Conservation (phyloP, 345 rosid genomes). For the Psidium friedrichsthalianum region DNA sequence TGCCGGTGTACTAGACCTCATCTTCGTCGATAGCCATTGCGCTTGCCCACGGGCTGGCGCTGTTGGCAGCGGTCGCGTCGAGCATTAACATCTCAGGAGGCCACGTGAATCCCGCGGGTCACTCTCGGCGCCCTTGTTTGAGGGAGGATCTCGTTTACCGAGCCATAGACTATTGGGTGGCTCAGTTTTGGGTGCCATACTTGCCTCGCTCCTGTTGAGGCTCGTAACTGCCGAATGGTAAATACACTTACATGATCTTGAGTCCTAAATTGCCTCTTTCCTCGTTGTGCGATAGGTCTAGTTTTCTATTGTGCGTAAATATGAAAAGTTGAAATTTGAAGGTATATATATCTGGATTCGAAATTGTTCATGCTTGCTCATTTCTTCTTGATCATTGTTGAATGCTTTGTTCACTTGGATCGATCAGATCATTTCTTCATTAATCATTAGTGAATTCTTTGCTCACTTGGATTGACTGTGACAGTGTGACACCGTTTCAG, state of each 20-base stretch:
- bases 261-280: background rate
- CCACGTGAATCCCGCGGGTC: constrained; percentile 67
- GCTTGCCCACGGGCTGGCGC: constrained; percentile 56
- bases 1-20: constrained; percentile 16
- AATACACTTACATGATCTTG: background rate
- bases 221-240: constrained; percentile 59
- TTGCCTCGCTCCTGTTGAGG: constrained; percentile 53
- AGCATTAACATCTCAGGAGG: constrained; percentile 65
- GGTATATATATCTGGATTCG: too few species aligned
- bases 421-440: background rate
- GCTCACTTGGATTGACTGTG: background rate
- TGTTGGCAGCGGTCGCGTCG: constrained; percentile 47
- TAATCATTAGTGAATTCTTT: background rate
- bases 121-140: constrained; percentile 61
- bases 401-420: too few species aligned
- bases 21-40: constrained; percentile 41
- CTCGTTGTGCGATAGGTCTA: background rate
- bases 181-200: constrained; percentile 63
- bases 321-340: background rate
- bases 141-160: constrained; percentile 48
- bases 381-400: too few species aligned
- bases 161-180: constrained; percentile 58
- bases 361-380: too few species aligned
- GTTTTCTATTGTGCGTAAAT: background rate
- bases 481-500: background rate